Percentiles rank a stretch among this genome's conserved stretches.
Evolutionary conservation across 2,329 filamentous ascomycete genomes (phyloP).

Genomic region (Exophiala xenobiotica): DNA sequence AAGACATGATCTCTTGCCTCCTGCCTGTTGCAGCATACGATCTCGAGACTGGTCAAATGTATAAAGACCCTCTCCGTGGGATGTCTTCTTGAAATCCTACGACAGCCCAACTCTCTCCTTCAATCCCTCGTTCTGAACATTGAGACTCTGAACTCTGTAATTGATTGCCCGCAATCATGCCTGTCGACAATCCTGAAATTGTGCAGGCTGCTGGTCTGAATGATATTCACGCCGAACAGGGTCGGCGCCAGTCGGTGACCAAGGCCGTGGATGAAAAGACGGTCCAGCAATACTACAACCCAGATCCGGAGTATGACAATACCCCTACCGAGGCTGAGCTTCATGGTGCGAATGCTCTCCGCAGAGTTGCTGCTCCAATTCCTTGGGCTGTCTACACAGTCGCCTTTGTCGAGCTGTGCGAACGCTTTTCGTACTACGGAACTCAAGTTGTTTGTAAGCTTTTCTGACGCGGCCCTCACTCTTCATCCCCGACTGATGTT

Average conservation of each 20-base stretch:
- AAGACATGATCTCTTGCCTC: background rate
- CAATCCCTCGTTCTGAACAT: background rate
- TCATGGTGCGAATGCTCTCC: slow-evolving; percentile 13
- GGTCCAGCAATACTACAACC: background rate
- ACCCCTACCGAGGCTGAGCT: slow-evolving; percentile 26
- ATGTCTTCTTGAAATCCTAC: background rate
- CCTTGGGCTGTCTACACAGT: slow-evolving; percentile 67
- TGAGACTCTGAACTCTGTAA: background rate
- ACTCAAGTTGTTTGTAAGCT: slow-evolving; percentile 65
- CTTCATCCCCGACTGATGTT: too few species aligned
- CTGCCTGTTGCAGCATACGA: background rate
- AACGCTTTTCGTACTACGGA: slow-evolving; percentile 77
- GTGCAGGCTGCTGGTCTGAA: background rate
- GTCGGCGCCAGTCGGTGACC: slow-evolving; percentile 4
- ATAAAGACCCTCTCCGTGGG: background rate
- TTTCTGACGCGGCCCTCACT: too few species aligned
- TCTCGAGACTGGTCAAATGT: background rate
- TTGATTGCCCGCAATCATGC: too few species aligned
- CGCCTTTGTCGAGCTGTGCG: slow-evolving; percentile 63
- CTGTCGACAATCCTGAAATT: slow-evolving; percentile 9
- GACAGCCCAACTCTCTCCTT: background rate
- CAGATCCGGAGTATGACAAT: slow-evolving; percentile 2
- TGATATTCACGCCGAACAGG: slow-evolving; percentile 1
- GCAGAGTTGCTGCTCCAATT: slow-evolving; percentile 41
- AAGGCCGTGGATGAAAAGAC: slow-evolving; percentile 1